Percentiles rank a stretch among this genome's conserved stretches.
These are phyloP conservation scores for Dactylella cylindrospora DNA, from an alignment of 2,329 filamentous ascomycete genomes.

Conservation along the genomic window DNA sequence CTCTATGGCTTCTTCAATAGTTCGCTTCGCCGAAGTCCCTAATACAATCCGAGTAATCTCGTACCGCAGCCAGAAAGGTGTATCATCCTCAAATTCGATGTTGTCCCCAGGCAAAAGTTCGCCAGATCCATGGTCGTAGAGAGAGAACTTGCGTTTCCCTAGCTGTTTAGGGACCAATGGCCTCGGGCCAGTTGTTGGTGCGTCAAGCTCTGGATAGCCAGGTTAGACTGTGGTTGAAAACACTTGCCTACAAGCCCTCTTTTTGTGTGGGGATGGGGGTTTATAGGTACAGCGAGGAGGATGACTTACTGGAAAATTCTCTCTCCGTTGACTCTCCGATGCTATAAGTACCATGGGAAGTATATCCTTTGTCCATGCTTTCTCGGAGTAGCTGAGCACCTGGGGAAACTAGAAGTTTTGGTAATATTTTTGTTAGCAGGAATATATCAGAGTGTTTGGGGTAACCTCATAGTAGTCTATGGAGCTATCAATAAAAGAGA, in stretches of 20 bases:
- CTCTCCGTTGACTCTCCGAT: slow-evolving; percentile 2
- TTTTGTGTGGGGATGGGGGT: too few relatives aligned
- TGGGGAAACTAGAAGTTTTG: too few relatives aligned
- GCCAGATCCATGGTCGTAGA: slow-evolving; percentile 7
- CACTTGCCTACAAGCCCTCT: too few relatives aligned
- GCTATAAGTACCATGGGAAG: background rate
- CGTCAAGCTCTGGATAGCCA: background rate
- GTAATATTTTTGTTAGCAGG: too few relatives aligned
- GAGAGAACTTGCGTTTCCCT: background rate
- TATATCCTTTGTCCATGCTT: background rate
- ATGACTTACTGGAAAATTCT: background rate
- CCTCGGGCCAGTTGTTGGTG: background rate
- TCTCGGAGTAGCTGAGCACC: background rate
- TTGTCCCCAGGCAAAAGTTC: slow-evolving; percentile 36
- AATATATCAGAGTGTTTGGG: too few relatives aligned
- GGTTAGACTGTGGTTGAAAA: background rate
- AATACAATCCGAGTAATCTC: slow-evolving; percentile 14
- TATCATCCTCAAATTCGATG: background rate
- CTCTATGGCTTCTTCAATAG: background rate
- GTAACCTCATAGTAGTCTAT: too few relatives aligned
- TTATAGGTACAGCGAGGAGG: background rate
- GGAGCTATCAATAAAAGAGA: too few relatives aligned
- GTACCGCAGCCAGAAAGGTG: slow-evolving; percentile 29
- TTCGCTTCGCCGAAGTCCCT: slow-evolving; percentile 1
- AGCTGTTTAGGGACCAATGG: background rate